Evolutionary conservation across 768 basidiomycete genomes (phyloP), one percentile per base, ranked within the genome.

Genomic region (Collybia sp.): DNA sequence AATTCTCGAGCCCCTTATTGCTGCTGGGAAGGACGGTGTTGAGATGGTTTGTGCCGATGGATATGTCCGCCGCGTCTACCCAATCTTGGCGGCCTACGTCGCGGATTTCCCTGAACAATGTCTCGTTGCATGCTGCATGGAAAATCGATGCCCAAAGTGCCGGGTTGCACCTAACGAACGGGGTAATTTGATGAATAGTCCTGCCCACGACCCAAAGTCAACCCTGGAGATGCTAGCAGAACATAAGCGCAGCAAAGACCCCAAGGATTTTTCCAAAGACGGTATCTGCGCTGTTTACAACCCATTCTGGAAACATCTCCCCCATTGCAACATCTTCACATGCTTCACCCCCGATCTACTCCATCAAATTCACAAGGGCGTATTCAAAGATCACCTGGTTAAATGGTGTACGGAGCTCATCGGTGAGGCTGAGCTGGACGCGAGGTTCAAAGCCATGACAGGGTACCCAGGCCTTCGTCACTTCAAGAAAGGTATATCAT

Each of bases 331-430:
- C 45, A 75, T 76, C 35, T 71, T 68, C 52, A 74, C 58, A n/a
- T n/a, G n/a, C n/a, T n/a, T n/a, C n/a, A n/a, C n/a, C n/a, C n/a
- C n/a, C n/a, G n/a, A n/a, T n/a, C 36, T 74, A 16, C 66, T 76
- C 12, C 73, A 76, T 50, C 72, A 76, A 50, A 57, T 77, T 0
- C 65, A 75, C 55, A 70, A 77, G 48, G 75, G 75, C 0, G 45
- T 73, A 2, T 71, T 76, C 61, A 71, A 71, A 41, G 66, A 73
- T 41, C 73, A 75, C 40, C 42, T 71, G 2, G 57, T 66, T 0
- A 59, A 54, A 5, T n/a, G n/a, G n/a, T n/a, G n/a, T n/a, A n/a
- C n/a, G n/a, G n/a, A n/a, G n/a, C n/a, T n/a, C n/a, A n/a, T 76
- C 13, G 56, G 17, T 16, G 39, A 44, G 15, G 40, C 40, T 9